Base-by-base conservation (phyloP, 805 yeast genomes). In the Candida oleophila region DNA sequence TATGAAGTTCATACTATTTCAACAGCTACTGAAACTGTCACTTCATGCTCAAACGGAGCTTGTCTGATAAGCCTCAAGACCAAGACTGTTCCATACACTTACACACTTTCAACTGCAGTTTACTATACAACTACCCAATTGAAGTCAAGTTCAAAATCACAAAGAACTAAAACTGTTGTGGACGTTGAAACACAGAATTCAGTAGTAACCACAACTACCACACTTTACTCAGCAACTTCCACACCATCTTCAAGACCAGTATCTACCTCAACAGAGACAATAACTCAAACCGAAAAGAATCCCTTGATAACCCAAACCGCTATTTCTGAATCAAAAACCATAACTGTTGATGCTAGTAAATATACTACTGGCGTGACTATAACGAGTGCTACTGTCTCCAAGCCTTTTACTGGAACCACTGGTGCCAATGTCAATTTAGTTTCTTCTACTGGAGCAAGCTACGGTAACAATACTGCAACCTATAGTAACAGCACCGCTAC, bases 271-370 rank as follows among this genome's bases (percentile, higher is more conserved):
- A 41, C 44, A 18, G 57, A 51, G 43, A 45, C 65, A 22, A 44
- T 62, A 28, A 45, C 63, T 9, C 47, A 53, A 5, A 63, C 68
- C 2, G 37, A 47, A 25, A 43, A 44, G 32, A 51, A 68, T 44
- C 74, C 74, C 18, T 56, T 70, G 51, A 47, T 57, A 35, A 57
- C 70, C 4, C 53, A 59, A 14, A 38, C 60, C 30, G 62, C 54
- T 7, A 60, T 63, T 11, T 44, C 66, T 3, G 51, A 52, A 18
- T 51, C 65, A 16, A 50, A 56, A 44, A 39, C 62, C 2, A 48
- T 46, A 11, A 54, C 65, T n/a, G 61, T 66, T 47, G 49, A 61
- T 30, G 47, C 62, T 8, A 43, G 55, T 1, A 46, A 56, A 3
- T 52, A 61, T 44, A 48, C 63, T 19, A 36, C 47, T 5, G 59